Percentiles rank a stretch among this genome's conserved stretches.
These are phyloP conservation scores for Tolypocladium tropicale DNA, from an alignment of 2,329 filamentous ascomycete genomes.

Conservation along the genomic window DNA sequence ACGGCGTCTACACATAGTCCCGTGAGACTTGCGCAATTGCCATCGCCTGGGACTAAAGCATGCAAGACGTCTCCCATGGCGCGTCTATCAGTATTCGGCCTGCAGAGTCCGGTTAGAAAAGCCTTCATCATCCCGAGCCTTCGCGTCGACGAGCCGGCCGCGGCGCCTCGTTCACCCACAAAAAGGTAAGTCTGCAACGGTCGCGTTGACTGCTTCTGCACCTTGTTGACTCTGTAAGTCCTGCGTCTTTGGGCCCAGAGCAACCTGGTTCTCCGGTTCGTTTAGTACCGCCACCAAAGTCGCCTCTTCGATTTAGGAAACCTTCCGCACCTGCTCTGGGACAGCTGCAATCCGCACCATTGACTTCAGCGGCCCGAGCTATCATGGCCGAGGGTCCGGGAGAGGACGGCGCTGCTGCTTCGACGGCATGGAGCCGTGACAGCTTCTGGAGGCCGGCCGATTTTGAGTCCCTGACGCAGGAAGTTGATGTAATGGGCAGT, in stretches of 20 bases:
- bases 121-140: slow-evolving; percentile 1
- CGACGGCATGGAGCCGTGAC: not conserved
- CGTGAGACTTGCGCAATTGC: not conserved
- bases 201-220: too few relatives aligned
- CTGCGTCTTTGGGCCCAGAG: not conserved
- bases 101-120: not conserved
- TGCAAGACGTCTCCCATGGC: not conserved
- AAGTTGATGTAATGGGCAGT: slow-evolving; percentile 5
- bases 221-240: slow-evolving; percentile 1
- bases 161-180: slow-evolving; percentile 18
- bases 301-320: slow-evolving; percentile 2
- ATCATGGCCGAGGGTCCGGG: not conserved
- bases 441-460: slow-evolving; percentile 1
- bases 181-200: slow-evolving; percentile 11
- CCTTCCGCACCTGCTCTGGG: slow-evolving; percentile 1
- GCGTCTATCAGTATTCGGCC: not conserved
- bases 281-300: slow-evolving; percentile 6
- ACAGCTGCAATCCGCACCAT: slow-evolving; percentile 3
- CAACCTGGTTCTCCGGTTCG: not conserved
- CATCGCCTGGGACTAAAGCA: not conserved
- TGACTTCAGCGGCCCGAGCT: not conserved
- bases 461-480: not conserved
- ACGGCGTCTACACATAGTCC: not conserved
- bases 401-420: not conserved
- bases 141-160: slow-evolving; percentile 12